Evolutionary conservation across 371 early-diverging fungal genomes (phyloP).

Genomic region (Amoeboaphelidium protococcarum): DNA sequence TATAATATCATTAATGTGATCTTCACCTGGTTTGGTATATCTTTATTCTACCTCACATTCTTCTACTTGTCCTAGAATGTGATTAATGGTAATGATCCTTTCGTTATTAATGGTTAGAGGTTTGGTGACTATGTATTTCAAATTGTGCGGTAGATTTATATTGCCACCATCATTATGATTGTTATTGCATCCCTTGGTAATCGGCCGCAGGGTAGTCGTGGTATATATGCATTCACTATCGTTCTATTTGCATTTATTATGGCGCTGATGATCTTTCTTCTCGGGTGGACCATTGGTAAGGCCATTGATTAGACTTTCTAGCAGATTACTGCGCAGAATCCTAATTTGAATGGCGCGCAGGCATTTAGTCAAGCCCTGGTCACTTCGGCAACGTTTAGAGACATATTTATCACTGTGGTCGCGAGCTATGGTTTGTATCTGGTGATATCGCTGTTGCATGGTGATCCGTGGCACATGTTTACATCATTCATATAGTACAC

Average conservation of each 20-base stretch:
- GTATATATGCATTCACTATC: constrained; percentile 30
- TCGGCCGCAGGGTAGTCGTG: constrained; percentile 59
- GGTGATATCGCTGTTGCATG: constrained; percentile 36
- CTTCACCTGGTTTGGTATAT: constrained; percentile 49
- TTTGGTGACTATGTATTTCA: neutral
- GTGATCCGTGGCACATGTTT: constrained; percentile 81
- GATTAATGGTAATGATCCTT: neutral
- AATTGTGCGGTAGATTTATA: constrained; percentile 34
- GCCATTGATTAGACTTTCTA: constrained; percentile 7
- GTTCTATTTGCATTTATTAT: constrained; percentile 41
- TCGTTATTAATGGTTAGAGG: neutral
- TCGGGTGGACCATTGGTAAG: constrained; percentile 11
- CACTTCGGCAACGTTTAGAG: constrained; percentile 28
- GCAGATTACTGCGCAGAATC: neutral
- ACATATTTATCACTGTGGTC: constrained; percentile 41
- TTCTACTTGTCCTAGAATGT: neutral
- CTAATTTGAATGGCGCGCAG: constrained; percentile 10
- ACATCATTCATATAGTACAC: constrained; percentile 63
- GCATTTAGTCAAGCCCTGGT: too few species aligned
- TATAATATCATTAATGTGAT: constrained; percentile 38
- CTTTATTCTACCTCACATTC: neutral
- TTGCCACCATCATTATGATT: constrained; percentile 36
- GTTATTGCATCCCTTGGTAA: constrained; percentile 75
- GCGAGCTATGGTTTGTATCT: constrained; percentile 69
- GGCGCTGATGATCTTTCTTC: constrained; percentile 35